Evolutionary conservation across 148 eudicot genomes (phyloP), one percentile per base, ranked within the genome.

Genomic region (Chenopodium suecicum): DNA sequence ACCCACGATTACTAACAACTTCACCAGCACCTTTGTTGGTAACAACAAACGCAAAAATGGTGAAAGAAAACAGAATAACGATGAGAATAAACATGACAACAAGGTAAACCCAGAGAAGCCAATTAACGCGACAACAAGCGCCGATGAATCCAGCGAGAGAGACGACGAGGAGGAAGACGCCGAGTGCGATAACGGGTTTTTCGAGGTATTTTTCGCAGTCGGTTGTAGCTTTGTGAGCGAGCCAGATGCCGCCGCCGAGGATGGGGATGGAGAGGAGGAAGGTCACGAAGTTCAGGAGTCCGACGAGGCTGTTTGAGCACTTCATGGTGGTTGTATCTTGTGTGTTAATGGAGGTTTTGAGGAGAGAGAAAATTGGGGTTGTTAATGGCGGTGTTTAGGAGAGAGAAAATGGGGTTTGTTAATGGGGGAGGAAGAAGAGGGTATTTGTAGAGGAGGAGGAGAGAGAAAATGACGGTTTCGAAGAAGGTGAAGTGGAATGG

Each of bases 1-100:
- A 94, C 46, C 99, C 99, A 72, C 66, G 87, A 0, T 84, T 87
- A 4, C 93, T 84, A 0, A 91, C 2, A 0, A 16, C 83, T 47
- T 90, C 81, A 0, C 99, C 98, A 0, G 97, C 99, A 0, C 99
- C 99, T 74, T 88, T 92, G 60, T 92, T 94, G 1, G 98, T 96
- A 0, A 96, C 97, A 5, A 88, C 99, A 50, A 96, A 94, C 0
- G 97, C 94, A 52, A 96, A 94, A 25, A 96, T 85, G 4, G 98
- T 94, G 86, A 94, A 96, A 63, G 90, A 85, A 37, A 91, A 86
- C n/a, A 96, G 82, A 0, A 90, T 29, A 0, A 90, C 19, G 22
- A 96, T 94, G 46, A 96, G 88, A 4, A 94, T 7, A 58, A 96
- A 96, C 98, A 96, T 94, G 3, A 92, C 91, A 13, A 94, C 41